These are phyloP conservation scores for Groenewaldozyma tartarivorans DNA, from an alignment of 805 yeast genomes.

Conservation along the genomic window DNA sequence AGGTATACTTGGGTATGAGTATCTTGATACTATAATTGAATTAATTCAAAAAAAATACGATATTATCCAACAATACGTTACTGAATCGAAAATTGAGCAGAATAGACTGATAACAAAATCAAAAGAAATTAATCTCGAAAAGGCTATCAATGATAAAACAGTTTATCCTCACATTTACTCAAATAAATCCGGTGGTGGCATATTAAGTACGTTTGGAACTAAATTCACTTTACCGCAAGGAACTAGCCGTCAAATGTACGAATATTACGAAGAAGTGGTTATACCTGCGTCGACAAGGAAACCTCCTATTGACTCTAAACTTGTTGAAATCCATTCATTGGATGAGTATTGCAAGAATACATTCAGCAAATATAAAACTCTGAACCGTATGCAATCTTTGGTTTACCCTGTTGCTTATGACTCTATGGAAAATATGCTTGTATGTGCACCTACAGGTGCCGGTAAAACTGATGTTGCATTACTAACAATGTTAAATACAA, in stretches of 20 bases:
- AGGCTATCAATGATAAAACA: constrained; percentile 4
- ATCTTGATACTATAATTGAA: constrained; percentile 66
- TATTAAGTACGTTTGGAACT: constrained; percentile 71
- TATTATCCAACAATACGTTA: constrained; percentile 7
- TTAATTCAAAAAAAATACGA: constrained; percentile 35
- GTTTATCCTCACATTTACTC: constrained; percentile 81
- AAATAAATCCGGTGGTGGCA: constrained; percentile 47
- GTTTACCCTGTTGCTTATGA: constrained; percentile 88
- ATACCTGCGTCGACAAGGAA: constrained; percentile 63
- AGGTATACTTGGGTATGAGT: constrained; percentile 79
- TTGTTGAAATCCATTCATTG: constrained; percentile 51
- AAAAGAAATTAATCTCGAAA: constrained; percentile 3
- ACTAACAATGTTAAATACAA: constrained; percentile 67
- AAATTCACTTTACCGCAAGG: constrained; percentile 75
- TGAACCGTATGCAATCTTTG: constrained; percentile 83
- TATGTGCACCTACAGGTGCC: constrained; percentile 97
- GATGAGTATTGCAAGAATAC: constrained; percentile 79
- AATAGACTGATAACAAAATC: constrained; percentile 18
- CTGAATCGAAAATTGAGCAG: constrained; percentile 10
- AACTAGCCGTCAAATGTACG: constrained; percentile 37
- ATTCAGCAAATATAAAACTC: constrained; percentile 62
- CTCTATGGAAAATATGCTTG: constrained; percentile 88
- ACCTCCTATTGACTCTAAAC: constrained; percentile 25
- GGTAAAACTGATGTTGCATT: constrained; percentile 95
- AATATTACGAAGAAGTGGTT: constrained; percentile 66